Percentiles rank a stretch among this genome's conserved stretches.
phyloP scores from a whole-genome alignment of 352 stramenopile genomes.

The Globisporangium iwayamae region DNA sequence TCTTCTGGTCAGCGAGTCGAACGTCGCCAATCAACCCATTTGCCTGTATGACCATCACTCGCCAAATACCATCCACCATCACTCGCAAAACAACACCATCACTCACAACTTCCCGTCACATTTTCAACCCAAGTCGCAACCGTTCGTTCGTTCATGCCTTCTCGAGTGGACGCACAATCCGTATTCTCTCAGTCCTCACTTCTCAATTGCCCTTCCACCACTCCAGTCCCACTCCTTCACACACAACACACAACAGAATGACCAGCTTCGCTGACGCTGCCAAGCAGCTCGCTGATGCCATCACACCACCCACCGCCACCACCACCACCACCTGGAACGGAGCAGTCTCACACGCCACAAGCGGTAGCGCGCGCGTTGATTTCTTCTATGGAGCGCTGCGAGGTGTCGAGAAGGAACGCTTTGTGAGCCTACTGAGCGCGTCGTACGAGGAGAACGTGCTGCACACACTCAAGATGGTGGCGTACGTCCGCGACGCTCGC shows the following conservation, averaged over 20 bases:
- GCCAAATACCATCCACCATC: neutral
- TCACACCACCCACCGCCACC: neutral
- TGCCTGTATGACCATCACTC: neutral
- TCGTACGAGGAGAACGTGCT: constrained; percentile 44
- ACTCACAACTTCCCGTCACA: neutral
- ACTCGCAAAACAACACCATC: neutral
- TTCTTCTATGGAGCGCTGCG: constrained; percentile 40
- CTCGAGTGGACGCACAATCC: neutral
- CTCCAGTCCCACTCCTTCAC: neutral
- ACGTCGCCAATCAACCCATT: neutral
- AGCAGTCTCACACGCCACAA: constrained; percentile 30
- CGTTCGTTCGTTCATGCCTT: neutral
- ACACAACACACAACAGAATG: neutral
- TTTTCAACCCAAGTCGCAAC: neutral
- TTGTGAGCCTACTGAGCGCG: constrained; percentile 25
- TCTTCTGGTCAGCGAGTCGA: no score
- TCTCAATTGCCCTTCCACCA: constrained; percentile 2
- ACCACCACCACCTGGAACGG: constrained; percentile 37
- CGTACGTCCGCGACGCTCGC: constrained; percentile 47
- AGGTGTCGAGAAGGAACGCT: constrained; percentile 24
- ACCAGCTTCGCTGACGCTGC: constrained; percentile 23
- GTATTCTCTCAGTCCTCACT: constrained; percentile 14
- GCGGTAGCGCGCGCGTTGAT: constrained; percentile 37
- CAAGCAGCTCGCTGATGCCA: constrained; percentile 19
- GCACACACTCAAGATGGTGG: constrained; percentile 53